These are phyloP conservation scores for Knoxia roxburghii DNA, from an alignment of 257 asterid species.

Conservation along the genomic window DNA sequence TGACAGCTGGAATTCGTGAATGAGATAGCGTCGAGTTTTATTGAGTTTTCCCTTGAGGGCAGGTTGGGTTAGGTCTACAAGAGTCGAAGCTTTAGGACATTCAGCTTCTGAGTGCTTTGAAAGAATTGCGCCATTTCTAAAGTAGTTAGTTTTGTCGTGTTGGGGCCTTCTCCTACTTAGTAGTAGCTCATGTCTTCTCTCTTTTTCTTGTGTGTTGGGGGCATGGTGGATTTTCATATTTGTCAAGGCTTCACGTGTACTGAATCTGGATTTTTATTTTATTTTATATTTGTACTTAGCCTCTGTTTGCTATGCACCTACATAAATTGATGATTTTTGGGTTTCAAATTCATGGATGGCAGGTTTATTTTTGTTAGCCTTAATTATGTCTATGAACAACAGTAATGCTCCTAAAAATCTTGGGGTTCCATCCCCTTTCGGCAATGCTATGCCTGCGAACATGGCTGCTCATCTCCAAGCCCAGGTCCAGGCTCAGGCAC, in stretches of 20 bases:
- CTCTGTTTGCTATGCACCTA: background rate
- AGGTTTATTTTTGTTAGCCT: background rate
- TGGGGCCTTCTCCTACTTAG: background rate
- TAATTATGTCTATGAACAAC: constrained; percentile 74
- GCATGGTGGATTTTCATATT: no score
- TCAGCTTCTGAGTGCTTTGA: background rate
- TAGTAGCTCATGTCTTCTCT: no score
- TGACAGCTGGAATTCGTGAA: background rate
- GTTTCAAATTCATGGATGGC: background rate
- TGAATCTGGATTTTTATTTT: background rate
- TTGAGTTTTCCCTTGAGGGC: background rate
- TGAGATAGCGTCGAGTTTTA: background rate
- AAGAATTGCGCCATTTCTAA: background rate
- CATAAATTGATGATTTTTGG: background rate
- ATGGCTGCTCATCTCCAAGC: constrained; percentile 35
- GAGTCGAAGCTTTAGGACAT: constrained; percentile 10
- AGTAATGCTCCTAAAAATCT: constrained; percentile 62
- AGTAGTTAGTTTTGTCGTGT: background rate
- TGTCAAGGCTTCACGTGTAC: background rate
- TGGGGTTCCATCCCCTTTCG: constrained; percentile 82
- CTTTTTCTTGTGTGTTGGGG: no score
- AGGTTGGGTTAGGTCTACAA: background rate
- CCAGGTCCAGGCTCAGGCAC: background rate
- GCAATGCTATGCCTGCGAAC: constrained; percentile 58
- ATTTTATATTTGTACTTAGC: background rate